Evolutionary conservation across 2,329 filamentous ascomycete species (phyloP), one percentile per base, ranked within the genome.

Genomic region (Ascochyta rabiei): DNA sequence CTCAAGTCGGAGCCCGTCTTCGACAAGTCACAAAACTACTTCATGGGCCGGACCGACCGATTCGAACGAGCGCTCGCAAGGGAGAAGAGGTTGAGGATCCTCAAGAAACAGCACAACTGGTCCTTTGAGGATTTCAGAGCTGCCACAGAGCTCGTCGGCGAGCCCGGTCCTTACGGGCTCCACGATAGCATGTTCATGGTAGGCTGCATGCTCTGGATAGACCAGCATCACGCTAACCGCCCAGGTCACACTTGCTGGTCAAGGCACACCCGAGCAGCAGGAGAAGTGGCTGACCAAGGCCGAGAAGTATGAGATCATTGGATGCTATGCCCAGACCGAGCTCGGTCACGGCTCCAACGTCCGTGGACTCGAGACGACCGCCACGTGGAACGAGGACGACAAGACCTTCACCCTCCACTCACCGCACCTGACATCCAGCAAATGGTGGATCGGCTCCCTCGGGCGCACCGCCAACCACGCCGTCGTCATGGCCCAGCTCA

Each of bases 381-480:
- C 88, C 1, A 90, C 85, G 0, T 92, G 88, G 88, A 88, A 90
- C 67, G 78, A 84, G 0, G 79, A 86, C 5, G 87, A 90, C 74
- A 88, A 90, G 80, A 90, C 86, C 3, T 92, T 93, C 66, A 87
- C 81, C 13, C 80, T 93, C 31, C 86, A 92, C 74, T 90, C 88
- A 0, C 89, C 89, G 9, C 81, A 85, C 57, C 79, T 92, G 51
- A 92, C 89, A 1, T 84, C 89, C 0, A 88, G 87, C 30, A 93
- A 93, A 71, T 93, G 89, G 89, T 93, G 90, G 90, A 91, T 91
- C 64, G 90, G 90, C 1, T 89, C 88, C 10, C 81, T 93, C 3
- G 90, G 89, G 46, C 82, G 88, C 64, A 87, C 87, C 2, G 89
- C 90, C 39, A 93, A 90, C 70, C 82, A 91, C 68, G 89, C 89